Percentiles rank a stretch among this genome's conserved stretches.
phyloP scores from a whole-genome alignment of 495 filamentous ascomycete species.

The Penicillium longicatenatum region DNA sequence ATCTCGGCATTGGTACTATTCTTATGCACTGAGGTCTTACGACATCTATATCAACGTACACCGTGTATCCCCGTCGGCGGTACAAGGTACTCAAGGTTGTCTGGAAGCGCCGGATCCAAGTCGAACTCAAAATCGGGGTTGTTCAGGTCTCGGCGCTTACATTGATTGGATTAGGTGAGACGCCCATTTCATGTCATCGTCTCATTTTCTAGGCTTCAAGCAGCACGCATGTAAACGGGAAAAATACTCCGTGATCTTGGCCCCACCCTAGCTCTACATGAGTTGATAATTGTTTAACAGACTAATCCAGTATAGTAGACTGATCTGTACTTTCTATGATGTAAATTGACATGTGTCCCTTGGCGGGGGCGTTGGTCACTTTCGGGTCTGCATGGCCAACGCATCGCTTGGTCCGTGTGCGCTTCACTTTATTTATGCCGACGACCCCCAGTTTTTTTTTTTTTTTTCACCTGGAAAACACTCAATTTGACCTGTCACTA shows the following conservation, averaged over 20 bases:
- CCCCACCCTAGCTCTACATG: not conserved
- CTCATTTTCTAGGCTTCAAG: not conserved
- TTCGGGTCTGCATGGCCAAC: conserved; percentile 24
- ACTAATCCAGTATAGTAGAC: too few relatives aligned
- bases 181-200: not conserved
- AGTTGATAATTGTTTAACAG: not conserved
- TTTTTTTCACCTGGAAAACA: not conserved
- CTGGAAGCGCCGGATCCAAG: not conserved
- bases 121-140: not conserved
- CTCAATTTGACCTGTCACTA: not conserved
- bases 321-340: too few relatives aligned
- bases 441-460: not conserved
- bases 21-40: too few relatives aligned
- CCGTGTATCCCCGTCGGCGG: not conserved
- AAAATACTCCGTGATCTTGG: not conserved
- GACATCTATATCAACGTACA: too few relatives aligned
- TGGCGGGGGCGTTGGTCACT: conserved; percentile 19
- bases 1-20: not conserved
- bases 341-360: conserved; percentile 7
- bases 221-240: not conserved
- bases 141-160: not conserved
- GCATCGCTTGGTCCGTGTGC: conserved; percentile 31
- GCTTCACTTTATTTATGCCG: conserved; percentile 7
- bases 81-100: not conserved
- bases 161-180: not conserved